phyloP scores from a whole-genome alignment of 2,329 filamentous ascomycete genomes.

The Aspergillus sojae region DNA sequence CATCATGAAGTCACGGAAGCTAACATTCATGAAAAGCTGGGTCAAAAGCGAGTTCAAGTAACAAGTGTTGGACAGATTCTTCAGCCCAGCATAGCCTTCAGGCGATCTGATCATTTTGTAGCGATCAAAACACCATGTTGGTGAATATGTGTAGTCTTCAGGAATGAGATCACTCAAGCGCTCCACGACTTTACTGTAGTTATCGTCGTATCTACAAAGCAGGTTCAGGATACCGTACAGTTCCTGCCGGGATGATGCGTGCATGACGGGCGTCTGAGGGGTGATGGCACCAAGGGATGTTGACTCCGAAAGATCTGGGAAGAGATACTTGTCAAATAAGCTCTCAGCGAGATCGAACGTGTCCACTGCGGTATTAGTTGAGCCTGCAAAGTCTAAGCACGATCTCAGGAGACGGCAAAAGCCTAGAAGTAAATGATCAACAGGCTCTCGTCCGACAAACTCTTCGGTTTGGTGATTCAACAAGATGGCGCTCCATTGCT shows the following conservation, averaged over 20 bases:
- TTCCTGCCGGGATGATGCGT: constrained; percentile 58
- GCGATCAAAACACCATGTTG: constrained; percentile 66
- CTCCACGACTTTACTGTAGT: constrained; percentile 57
- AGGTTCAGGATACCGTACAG: constrained; percentile 63
- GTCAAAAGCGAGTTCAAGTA: constrained; percentile 95
- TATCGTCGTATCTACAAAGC: constrained; percentile 55
- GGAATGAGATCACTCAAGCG: constrained; percentile 56
- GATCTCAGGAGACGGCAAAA: constrained; percentile 47
- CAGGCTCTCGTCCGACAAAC: constrained; percentile 50
- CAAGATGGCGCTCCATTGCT: constrained; percentile 47
- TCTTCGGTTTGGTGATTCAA: constrained; percentile 47
- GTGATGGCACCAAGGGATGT: constrained; percentile 29
- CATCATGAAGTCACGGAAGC: constrained; percentile 84
- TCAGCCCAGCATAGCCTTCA: constrained; percentile 85
- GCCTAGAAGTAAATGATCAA: constrained; percentile 47
- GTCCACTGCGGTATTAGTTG: constrained; percentile 34
- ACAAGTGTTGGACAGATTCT: constrained; percentile 92
- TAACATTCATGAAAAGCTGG: constrained; percentile 93
- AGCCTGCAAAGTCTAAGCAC: constrained; percentile 44
- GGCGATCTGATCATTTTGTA: constrained; percentile 69
- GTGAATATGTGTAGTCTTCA: constrained; percentile 63
- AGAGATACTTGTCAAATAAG: constrained; percentile 67
- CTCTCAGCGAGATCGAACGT: constrained; percentile 48
- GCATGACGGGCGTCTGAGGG: constrained; percentile 54
- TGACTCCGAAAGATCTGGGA: constrained; percentile 56